Conservation (phyloP, 2,329 filamentous ascomycete genomes). For the Botrytis byssoidea region DNA sequence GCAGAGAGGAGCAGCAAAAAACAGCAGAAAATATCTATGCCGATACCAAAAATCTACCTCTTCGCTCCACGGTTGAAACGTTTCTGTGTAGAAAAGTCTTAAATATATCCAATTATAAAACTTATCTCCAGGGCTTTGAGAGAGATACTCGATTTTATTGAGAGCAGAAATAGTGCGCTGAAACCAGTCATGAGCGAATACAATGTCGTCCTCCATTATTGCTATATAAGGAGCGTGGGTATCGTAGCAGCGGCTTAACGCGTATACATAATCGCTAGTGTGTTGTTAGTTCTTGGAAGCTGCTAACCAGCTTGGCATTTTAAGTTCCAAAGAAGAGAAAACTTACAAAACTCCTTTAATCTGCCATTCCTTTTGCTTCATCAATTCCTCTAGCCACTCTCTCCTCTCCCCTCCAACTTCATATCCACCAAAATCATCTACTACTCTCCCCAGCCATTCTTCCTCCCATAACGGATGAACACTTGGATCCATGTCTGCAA, state of each 20-base stretch:
- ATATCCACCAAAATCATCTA: slow-evolving; percentile 13
- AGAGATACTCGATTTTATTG: slow-evolving; percentile 20
- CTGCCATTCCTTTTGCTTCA: slow-evolving; percentile 12
- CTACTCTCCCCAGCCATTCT: slow-evolving; percentile 1
- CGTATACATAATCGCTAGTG: slow-evolving; percentile 38
- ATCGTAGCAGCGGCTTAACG: slow-evolving; percentile 35
- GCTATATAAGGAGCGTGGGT: slow-evolving; percentile 38
- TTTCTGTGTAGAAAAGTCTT: slow-evolving; percentile 31
- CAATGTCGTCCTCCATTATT: slow-evolving; percentile 43
- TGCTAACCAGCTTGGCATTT: background rate
- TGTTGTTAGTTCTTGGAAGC: background rate
- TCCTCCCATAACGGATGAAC: slow-evolving; percentile 11
- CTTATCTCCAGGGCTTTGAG: background rate
- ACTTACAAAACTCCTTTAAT: slow-evolving; percentile 12
- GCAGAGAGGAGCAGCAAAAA: background rate
- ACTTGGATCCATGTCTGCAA: slow-evolving; percentile 6
- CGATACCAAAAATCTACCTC: slow-evolving; percentile 22
- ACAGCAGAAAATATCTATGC: slow-evolving; percentile 21
- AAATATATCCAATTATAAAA: slow-evolving; percentile 27
- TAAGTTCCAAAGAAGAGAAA: too few relatives aligned
- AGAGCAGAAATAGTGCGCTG: slow-evolving; percentile 32
- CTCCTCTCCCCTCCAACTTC: slow-evolving; percentile 1
- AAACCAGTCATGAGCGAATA: slow-evolving; percentile 42
- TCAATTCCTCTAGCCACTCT: background rate
- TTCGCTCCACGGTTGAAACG: slow-evolving; percentile 24